Evolutionary conservation across 352 stramenopile genomes (phyloP).

Genomic region (Globisporangium cystogenes): DNA sequence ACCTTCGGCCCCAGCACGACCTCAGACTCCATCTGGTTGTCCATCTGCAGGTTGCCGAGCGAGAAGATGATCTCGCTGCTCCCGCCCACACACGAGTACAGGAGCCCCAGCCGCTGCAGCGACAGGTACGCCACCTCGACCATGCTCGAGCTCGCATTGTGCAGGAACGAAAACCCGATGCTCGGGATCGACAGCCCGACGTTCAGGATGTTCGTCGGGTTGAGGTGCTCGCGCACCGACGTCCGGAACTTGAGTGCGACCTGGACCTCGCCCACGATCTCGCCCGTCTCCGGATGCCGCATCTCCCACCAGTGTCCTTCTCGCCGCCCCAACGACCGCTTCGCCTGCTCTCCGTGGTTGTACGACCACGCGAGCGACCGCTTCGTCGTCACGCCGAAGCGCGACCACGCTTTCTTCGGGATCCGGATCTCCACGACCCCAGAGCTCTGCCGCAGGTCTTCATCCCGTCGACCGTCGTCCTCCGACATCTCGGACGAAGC

Average conservation of each 20-base stretch:
- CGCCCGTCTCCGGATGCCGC: conserved; percentile 61
- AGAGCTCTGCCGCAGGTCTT: conserved; percentile 24
- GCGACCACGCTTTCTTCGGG: conserved; percentile 78
- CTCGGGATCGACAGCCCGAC: conserved; percentile 77
- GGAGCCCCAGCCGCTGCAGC: conserved; percentile 65
- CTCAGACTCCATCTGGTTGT: conserved; percentile 87
- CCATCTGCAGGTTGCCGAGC: conserved; percentile 84
- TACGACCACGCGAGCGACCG: conserved; percentile 74
- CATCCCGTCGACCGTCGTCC: conserved; percentile 22
- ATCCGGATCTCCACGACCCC: conserved; percentile 79
- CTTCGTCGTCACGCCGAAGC: conserved; percentile 55
- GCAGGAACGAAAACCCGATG: conserved; percentile 76
- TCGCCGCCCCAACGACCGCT: conserved; percentile 56
- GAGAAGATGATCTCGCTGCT: conserved; percentile 81
- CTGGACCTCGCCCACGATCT: conserved; percentile 75
- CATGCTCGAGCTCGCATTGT: conserved; percentile 78
- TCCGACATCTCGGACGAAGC: conserved; percentile 57
- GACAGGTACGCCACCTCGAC: conserved; percentile 87
- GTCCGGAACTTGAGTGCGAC: conserved; percentile 81
- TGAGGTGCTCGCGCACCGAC: conserved; percentile 40
- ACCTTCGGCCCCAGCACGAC: conserved; percentile 81
- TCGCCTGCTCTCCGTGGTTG: conserved; percentile 68
- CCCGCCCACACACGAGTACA: conserved; percentile 74
- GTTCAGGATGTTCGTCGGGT: conserved; percentile 63
- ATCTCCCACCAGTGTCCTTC: conserved; percentile 87